These are phyloP conservation scores for Vaccinium vitisidaea DNA, from an alignment of 148 eudicot genomes.

Conservation along the genomic window DNA sequence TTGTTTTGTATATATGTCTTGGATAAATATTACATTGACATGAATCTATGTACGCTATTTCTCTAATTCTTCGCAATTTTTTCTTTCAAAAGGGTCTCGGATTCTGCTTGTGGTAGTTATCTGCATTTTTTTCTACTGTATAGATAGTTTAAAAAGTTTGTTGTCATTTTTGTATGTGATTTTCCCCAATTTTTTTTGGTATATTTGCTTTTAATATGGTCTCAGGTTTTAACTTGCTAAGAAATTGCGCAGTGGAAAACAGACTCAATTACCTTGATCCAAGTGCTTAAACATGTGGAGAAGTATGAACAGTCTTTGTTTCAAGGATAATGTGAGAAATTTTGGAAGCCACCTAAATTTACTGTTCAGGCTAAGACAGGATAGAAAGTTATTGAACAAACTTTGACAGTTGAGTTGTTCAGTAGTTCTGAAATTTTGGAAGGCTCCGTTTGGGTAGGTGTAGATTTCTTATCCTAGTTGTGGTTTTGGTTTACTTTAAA, in stretches of 20 bases:
- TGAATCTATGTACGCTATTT: neutral
- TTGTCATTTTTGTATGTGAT: neutral
- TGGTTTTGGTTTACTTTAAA: no score
- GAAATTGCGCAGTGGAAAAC: neutral
- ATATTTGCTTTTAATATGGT: neutral
- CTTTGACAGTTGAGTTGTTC: neutral
- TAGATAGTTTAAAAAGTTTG: neutral
- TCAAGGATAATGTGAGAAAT: neutral
- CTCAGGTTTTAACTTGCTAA: neutral
- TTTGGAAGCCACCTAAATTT: neutral
- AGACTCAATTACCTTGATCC: neutral
- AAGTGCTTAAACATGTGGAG: neutral
- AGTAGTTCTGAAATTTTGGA: neutral
- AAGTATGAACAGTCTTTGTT: neutral
- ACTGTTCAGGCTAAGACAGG: neutral
- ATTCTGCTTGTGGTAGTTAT: neutral
- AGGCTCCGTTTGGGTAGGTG: neutral
- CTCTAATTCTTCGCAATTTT: neutral
- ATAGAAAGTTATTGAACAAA: neutral
- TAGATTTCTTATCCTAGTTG: neutral
- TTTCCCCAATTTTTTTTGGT: no score
- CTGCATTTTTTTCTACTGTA: neutral
- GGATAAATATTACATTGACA: neutral
- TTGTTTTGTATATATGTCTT: no score
- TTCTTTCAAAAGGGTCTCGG: neutral